Evolutionary conservation across 1,139 yeast genomes (phyloP).

Genomic region (Geotrichum restrictum): DNA sequence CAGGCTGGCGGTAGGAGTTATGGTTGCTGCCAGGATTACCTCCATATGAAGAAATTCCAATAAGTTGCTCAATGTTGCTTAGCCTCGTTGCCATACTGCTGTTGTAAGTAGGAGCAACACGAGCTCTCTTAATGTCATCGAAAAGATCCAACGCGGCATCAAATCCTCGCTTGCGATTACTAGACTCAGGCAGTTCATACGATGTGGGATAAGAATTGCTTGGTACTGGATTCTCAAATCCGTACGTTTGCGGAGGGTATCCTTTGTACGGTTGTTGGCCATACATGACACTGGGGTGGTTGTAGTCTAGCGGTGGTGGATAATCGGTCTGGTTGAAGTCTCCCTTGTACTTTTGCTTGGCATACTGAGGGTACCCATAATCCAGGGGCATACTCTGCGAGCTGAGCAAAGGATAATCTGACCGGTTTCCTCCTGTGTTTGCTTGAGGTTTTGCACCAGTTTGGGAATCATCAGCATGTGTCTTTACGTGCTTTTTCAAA

Average conservation of each 20-base stretch:
- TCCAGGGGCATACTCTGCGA: slow-evolving; percentile 12
- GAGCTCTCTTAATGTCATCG: slow-evolving; percentile 54
- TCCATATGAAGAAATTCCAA: slow-evolving; percentile 18
- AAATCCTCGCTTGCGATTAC: slow-evolving; percentile 37
- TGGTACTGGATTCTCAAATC: slow-evolving; percentile 15
- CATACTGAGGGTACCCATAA: slow-evolving; percentile 10
- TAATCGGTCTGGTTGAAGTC: background rate
- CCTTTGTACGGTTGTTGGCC: slow-evolving; percentile 1
- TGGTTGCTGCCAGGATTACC: background rate
- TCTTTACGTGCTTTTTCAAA: slow-evolving; percentile 84
- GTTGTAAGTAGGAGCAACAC: slow-evolving; percentile 56
- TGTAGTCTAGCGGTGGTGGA: slow-evolving; percentile 2
- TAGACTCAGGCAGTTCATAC: slow-evolving; percentile 5
- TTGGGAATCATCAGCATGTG: slow-evolving; percentile 49
- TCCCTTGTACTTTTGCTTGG: background rate
- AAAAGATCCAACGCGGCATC: slow-evolving; percentile 45
- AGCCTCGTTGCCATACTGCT: slow-evolving; percentile 58
- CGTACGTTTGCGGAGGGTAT: slow-evolving; percentile 5
- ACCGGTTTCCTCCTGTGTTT: background rate
- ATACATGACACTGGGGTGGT: slow-evolving; percentile 1
- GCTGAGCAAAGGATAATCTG: slow-evolving; percentile 9
- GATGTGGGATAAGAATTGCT: background rate
- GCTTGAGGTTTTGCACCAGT: background rate
- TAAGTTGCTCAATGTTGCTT: slow-evolving; percentile 46
- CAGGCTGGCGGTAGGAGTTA: slow-evolving; percentile 2